These are phyloP conservation scores for Apophysomyces variabilis DNA, from an alignment of 371 early-diverging fungal genomes.

Conservation along the genomic window DNA sequence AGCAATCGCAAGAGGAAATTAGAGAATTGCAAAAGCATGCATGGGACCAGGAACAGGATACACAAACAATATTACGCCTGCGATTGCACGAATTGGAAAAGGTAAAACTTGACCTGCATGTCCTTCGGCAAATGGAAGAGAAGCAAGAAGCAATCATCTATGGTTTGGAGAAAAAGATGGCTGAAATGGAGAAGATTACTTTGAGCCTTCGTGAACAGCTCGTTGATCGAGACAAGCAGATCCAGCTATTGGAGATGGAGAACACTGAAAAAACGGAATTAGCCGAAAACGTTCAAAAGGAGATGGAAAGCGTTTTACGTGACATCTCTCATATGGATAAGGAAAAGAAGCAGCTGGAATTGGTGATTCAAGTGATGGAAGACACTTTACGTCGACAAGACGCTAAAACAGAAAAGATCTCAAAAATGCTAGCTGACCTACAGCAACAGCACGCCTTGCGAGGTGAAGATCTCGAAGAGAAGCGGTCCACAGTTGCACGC, in stretches of 20 bases:
- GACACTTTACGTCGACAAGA: conserved; percentile 39
- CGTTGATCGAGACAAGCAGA: conserved; percentile 31
- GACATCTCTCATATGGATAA: conserved; percentile 35
- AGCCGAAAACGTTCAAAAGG: conserved; percentile 25
- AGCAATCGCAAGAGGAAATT: conserved; percentile 13
- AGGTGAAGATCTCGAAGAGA: conserved; percentile 40
- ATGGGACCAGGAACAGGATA: conserved; percentile 31
- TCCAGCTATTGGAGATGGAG: conserved; percentile 31
- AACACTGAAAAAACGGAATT: conserved; percentile 26
- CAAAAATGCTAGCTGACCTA: conserved; percentile 36
- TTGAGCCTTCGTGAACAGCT: conserved; percentile 33
- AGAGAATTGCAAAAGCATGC: conserved; percentile 23
- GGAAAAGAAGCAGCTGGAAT: conserved; percentile 40
- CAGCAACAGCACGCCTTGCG: conserved; percentile 30
- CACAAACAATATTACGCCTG: conserved; percentile 24
- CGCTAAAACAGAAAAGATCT: conserved; percentile 33
- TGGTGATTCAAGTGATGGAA: conserved; percentile 39
- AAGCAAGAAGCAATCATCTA: conserved; percentile 48
- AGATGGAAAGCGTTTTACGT: conserved; percentile 31
- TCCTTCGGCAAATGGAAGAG: conserved; percentile 34
- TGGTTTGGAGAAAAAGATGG: conserved; percentile 38
- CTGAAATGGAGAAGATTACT: conserved; percentile 38
- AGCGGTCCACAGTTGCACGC: conserved; percentile 6
- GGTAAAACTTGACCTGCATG: conserved; percentile 31
- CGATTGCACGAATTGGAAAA: conserved; percentile 39